These are phyloP conservation scores for Tricladium varicosporioides DNA, from an alignment of 2,329 filamentous ascomycete species.

Conservation along the genomic window DNA sequence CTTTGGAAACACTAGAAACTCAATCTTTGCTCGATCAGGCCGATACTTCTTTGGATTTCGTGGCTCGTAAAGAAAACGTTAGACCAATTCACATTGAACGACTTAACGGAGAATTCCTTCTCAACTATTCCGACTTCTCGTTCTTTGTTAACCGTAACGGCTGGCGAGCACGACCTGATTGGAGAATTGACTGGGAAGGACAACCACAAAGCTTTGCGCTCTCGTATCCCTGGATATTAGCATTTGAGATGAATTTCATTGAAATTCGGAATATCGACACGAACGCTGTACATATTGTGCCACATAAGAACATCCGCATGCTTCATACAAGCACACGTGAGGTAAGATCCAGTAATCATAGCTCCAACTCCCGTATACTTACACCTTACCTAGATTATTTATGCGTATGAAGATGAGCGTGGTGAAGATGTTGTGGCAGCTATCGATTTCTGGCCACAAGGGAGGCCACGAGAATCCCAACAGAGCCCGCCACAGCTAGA, in stretches of 20 bases:
- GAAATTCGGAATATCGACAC: conserved; percentile 95
- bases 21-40: conserved; percentile 96
- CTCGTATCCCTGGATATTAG: conserved; percentile 94
- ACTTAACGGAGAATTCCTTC: conserved; percentile 91
- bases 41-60: conserved; percentile 96
- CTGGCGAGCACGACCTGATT: conserved; percentile 93
- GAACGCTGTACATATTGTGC: conserved; percentile 91
- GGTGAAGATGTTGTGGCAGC: conserved; percentile 93
- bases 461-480: conserved; percentile 30
- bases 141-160: conserved; percentile 99
- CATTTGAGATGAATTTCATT: conserved; percentile 96
- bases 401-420: conserved; percentile 93
- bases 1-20: conserved; percentile 94
- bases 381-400: conserved; percentile 69
- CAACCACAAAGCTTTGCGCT: conserved; percentile 89
- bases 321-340: conserved; percentile 95
- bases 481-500: conserved; percentile 16
- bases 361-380: conserved; percentile 31
- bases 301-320: conserved; percentile 95
- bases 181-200: conserved; percentile 97
- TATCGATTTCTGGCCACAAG: conserved; percentile 81
- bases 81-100: conserved; percentile 97
- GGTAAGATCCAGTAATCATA: conserved; percentile 52
- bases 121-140: conserved; percentile 98
- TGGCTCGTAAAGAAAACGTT: conserved; percentile 87